Conservation (phyloP, 2,329 filamentous ascomycete species). For the Diaporthe caulivora region DNA sequence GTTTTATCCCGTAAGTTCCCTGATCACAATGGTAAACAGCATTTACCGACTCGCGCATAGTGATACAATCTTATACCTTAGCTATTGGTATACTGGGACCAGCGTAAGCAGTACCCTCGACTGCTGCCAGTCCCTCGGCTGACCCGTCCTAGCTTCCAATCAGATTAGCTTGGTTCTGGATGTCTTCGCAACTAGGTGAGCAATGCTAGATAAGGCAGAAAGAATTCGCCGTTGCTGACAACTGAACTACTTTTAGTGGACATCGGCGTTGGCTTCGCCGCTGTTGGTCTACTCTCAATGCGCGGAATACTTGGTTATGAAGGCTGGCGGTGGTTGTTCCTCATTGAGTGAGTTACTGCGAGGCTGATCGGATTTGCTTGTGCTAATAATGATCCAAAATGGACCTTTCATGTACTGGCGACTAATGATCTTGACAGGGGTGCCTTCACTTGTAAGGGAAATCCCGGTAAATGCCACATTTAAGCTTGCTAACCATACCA, state of each 20-base stretch:
- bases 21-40: too few species aligned
- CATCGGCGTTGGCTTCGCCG: conserved; percentile 28
- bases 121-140: not conserved
- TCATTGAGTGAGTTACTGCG: conserved; percentile 58
- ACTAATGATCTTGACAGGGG: not conserved
- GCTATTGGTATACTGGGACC: conserved; percentile 48
- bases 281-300: conserved; percentile 45
- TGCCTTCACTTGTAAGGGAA: conserved; percentile 1
- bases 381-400: too few species aligned
- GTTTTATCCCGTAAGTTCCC: conserved; percentile 46
- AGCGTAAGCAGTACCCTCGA: not conserved
- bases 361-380: too few species aligned
- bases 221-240: not conserved
- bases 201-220: too few species aligned
- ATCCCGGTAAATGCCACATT: too few species aligned
- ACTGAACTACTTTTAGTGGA: not conserved
- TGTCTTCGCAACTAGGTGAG: conserved; percentile 11
- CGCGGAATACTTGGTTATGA: conserved; percentile 44
- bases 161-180: conserved; percentile 54
- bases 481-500: conserved; percentile 57
- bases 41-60: not conserved
- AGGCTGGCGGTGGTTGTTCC: conserved; percentile 57
- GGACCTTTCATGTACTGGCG: not conserved
- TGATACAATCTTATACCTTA: conserved; percentile 49
- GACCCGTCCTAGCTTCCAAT: conserved; percentile 49